Conservation (phyloP, 805 yeast species). For the Metschnikowia reukaufii region DNA sequence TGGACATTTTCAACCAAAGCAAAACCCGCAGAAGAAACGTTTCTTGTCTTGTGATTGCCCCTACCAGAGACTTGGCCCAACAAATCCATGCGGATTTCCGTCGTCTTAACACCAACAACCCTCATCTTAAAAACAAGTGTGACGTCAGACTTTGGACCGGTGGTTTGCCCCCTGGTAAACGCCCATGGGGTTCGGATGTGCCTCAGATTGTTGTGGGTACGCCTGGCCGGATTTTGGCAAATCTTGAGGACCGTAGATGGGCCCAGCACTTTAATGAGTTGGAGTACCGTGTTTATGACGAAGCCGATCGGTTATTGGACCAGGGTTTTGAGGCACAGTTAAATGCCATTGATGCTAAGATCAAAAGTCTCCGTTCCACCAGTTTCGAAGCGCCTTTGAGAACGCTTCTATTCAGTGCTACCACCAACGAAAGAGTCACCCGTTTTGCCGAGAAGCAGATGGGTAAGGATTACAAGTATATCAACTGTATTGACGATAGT, state of each 20-base stretch:
- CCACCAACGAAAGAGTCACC: slow-evolving; percentile 69
- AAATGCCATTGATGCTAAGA: slow-evolving; percentile 50
- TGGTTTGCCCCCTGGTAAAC: slow-evolving; percentile 48
- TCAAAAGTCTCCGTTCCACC: slow-evolving; percentile 38
- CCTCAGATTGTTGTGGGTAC: slow-evolving; percentile 80
- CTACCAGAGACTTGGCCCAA: slow-evolving; percentile 87
- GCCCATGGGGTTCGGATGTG: slow-evolving; percentile 26
- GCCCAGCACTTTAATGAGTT: slow-evolving; percentile 53
- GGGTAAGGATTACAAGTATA: slow-evolving; percentile 52
- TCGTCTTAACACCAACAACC: slow-evolving; percentile 36
- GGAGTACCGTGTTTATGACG: slow-evolving; percentile 75
- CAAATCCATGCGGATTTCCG: slow-evolving; percentile 71
- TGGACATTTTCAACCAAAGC: slow-evolving; percentile 28
- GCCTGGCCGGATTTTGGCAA: slow-evolving; percentile 80
- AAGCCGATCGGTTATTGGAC: slow-evolving; percentile 85
- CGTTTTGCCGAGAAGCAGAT: slow-evolving; percentile 60
- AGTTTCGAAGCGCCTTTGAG: slow-evolving; percentile 41
- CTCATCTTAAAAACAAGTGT: slow-evolving; percentile 17
- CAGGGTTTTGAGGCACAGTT: slow-evolving; percentile 75
- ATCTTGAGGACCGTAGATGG: slow-evolving; percentile 47
- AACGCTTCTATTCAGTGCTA: slow-evolving; percentile 83
- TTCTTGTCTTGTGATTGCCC: slow-evolving; percentile 67
- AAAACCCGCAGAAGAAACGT: slow-evolving; percentile 31
- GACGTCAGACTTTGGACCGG: slow-evolving; percentile 56
- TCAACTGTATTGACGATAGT: slow-evolving; percentile 73